A percentile compares a stretch with the other conserved stretches of the same genome.
These are phyloP conservation scores for Ophiostoma australiae DNA, from an alignment of 2,329 filamentous ascomycete genomes.

Conservation along the genomic window DNA sequence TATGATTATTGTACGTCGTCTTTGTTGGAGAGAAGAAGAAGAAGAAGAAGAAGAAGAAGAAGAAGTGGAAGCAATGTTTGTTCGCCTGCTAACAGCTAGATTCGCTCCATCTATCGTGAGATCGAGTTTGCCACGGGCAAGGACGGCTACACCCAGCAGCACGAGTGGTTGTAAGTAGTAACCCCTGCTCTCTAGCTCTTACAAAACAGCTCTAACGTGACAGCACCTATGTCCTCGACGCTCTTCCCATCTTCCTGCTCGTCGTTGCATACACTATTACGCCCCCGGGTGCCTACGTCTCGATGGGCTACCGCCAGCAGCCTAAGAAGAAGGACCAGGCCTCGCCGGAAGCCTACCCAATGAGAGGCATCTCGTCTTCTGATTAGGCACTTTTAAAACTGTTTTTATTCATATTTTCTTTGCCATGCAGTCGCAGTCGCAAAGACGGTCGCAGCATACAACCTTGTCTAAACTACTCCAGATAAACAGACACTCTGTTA, in stretches of 20 bases:
- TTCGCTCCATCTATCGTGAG: conserved; percentile 34
- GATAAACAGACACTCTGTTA: not conserved
- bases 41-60: no score
- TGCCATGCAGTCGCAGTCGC: no score
- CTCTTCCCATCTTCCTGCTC: conserved; percentile 33
- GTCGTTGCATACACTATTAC: conserved; percentile 31
- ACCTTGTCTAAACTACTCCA: not conserved
- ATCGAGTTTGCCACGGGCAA: conserved; percentile 33
- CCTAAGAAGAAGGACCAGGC: conserved; percentile 17
- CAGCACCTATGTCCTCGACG: conserved; percentile 33
- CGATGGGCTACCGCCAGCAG: conserved; percentile 34
- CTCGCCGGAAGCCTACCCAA: conserved; percentile 12
- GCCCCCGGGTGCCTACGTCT: conserved; percentile 34
- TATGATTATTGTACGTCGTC: conserved; percentile 30
- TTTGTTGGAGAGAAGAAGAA: not conserved
- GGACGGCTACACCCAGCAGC: conserved; percentile 27
- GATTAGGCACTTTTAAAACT: not conserved
- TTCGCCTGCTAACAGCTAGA: not conserved
- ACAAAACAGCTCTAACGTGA: not conserved
- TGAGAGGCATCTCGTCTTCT: conserved; percentile 12
- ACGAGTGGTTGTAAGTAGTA: conserved; percentile 31
- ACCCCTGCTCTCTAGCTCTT: conserved; percentile 21
- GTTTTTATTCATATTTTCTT: no score
- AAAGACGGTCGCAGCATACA: not conserved
- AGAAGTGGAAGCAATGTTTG: no score